Conservation (phyloP, 768 basidiomycete species). For the Rhizopogon sp. region DNA sequence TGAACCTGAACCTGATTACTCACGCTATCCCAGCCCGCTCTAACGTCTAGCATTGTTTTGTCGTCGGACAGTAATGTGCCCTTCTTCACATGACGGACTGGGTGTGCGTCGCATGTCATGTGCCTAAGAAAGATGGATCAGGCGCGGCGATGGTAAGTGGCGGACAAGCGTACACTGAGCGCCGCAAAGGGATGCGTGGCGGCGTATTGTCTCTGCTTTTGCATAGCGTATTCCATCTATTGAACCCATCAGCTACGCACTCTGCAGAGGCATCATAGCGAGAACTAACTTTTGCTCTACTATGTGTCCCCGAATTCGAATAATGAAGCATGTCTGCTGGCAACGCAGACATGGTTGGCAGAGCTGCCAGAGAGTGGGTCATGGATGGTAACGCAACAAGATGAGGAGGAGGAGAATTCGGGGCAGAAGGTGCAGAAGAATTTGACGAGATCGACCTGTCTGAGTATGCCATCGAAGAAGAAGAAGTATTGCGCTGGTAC, state of each 20-base stretch:
- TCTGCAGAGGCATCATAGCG: neutral
- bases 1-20: neutral
- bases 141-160: constrained; percentile 1
- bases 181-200: constrained; percentile 13
- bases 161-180: constrained; percentile 16
- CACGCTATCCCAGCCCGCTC: constrained; percentile 11
- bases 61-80: constrained; percentile 28
- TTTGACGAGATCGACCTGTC: constrained; percentile 28
- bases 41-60: constrained; percentile 20
- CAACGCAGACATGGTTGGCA: constrained; percentile 26
- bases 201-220: constrained; percentile 26
- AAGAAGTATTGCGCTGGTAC: constrained; percentile 24
- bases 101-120: constrained; percentile 27
- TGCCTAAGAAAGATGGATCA: constrained; percentile 12
- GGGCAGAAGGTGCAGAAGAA: constrained; percentile 20
- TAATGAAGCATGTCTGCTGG: constrained; percentile 28
- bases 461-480: constrained; percentile 28
- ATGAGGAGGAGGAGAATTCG: constrained; percentile 17
- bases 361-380: constrained; percentile 26
- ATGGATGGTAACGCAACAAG: constrained; percentile 27
- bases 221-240: constrained; percentile 28
- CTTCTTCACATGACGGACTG: constrained; percentile 26
- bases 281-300: constrained; percentile 23
- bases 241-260: constrained; percentile 4
- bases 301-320: constrained; percentile 21